A percentile compares a stretch with the other conserved stretches of the same genome.
Evolutionary conservation across 768 basidiomycete genomes (phyloP).

Genomic region (Hygrophorus pudorinus): DNA sequence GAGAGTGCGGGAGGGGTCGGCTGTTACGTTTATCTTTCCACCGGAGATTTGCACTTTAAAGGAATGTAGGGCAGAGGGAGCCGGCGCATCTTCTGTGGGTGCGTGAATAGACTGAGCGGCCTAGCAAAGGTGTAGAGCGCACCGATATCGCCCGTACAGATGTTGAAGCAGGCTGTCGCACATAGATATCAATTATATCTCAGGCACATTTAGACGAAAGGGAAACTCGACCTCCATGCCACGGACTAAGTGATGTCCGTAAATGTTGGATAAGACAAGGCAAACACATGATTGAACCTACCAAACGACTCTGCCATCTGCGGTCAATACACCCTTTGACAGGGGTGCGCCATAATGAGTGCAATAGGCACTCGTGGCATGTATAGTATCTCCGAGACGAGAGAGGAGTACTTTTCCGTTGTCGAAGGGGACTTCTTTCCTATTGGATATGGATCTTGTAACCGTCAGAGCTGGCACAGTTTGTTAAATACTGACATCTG

Average conservation of each 20-base stretch:
- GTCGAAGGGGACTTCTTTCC: conserved; percentile 79
- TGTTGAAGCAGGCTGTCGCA: conserved; percentile 71
- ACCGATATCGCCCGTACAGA: conserved; percentile 79
- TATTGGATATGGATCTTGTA: conserved; percentile 16
- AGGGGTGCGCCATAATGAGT: conserved; percentile 91
- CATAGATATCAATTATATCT: background rate
- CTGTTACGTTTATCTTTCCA: conserved; percentile 75
- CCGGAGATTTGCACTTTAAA: conserved; percentile 59
- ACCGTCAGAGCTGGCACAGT: background rate
- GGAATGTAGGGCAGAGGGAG: conserved; percentile 67
- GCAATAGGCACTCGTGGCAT: conserved; percentile 78
- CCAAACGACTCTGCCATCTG: conserved; percentile 77
- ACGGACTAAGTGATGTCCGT: conserved; percentile 40
- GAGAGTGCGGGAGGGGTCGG: conserved; percentile 47
- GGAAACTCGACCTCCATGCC: conserved; percentile 64
- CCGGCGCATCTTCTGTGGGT: conserved; percentile 75
- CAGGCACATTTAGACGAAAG: background rate
- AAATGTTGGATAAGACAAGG: background rate
- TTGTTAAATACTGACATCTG: conserved; percentile 37
- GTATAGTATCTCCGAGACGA: conserved; percentile 61
- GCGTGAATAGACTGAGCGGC: conserved; percentile 9
- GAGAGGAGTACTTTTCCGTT: conserved; percentile 72
- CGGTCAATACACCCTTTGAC: conserved; percentile 68
- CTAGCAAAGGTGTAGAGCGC: conserved; percentile 8
- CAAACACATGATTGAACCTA: conserved; percentile 20